Base-by-base conservation (phyloP, 495 filamentous ascomycete genomes). In the Xylaria intraflava region DNA sequence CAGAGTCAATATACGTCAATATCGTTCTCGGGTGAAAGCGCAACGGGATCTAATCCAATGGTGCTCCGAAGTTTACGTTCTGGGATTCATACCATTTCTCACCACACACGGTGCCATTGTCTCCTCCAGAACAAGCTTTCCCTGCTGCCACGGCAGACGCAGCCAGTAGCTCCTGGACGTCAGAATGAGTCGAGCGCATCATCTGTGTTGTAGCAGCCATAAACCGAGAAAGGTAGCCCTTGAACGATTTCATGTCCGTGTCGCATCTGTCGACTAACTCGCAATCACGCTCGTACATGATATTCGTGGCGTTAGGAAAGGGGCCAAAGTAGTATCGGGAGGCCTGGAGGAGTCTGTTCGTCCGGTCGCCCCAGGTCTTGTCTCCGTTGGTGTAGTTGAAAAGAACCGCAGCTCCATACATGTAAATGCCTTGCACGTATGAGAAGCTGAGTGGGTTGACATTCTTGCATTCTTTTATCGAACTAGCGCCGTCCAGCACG, bases 141-240 rank as follows among this genome's bases (percentile, higher is more conserved):
- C 83, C 86, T 2, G 87, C 89, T 0, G 79, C 87, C 33, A 65
- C 45, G 17, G 85, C 87, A 1, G 84, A 85, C 0, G 71, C 69
- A 40, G 71, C 61, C 12, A 93, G 74, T 14, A 75, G 54, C 30
- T 70, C 60, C 35, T 70, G 64, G 56, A 90, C 83, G 1, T 61
- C 58, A 22, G 68, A 57, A 10, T 61, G 60, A 9, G 84, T 84
- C 22, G 75, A 80, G 9, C 81, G 81, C 22, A 79, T 75, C 62
- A 89, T 72, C 9, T 78, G 77, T 6, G 82, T 74, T 5, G 85
- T 76, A 10, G 78, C 73, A 29, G 81, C 82, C 61, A 90, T 79
- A 78, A 88, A 93, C n/a, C 83, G 80, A 8, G 85, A 72, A 19
- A 90, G 76, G 59, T 88, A 88, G 27, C 82, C 86, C 68, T 93